Evolutionary conservation across 176 grass and related monocot species (phyloP).

Genomic region (Carex parvula): DNA sequence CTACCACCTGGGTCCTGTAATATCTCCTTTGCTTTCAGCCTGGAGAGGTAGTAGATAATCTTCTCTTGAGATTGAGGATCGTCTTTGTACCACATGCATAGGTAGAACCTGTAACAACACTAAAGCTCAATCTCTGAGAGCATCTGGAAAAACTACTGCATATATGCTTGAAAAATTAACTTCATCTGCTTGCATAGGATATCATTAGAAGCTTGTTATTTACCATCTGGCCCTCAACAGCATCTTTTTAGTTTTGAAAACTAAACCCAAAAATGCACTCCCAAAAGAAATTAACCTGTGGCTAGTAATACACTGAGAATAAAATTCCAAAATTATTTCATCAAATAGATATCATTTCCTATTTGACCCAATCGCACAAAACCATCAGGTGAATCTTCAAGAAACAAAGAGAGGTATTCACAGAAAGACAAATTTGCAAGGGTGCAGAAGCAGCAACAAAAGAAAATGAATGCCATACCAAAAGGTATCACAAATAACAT

Average conservation of each 20-base stretch:
- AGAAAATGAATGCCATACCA: neutral
- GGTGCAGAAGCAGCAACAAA: constrained; percentile 13
- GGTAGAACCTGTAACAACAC: constrained; percentile 67
- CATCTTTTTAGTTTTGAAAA: neutral
- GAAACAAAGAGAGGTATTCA: constrained; percentile 1
- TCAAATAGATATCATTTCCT: neutral
- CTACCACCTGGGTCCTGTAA: constrained; percentile 66
- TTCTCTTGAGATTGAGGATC: constrained; percentile 73
- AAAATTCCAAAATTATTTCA: neutral
- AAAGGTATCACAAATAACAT: constrained; percentile 29
- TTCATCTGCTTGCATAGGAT: neutral
- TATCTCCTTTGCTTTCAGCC: constrained; percentile 92
- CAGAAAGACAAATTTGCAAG: constrained; percentile 2
- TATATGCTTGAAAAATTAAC: neutral
- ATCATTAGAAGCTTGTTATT: neutral
- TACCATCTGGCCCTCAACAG: neutral
- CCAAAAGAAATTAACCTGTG: neutral
- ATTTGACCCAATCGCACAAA: neutral
- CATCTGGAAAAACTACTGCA: neutral
- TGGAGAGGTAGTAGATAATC: constrained; percentile 80
- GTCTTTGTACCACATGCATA: constrained; percentile 97
- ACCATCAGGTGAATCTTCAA: neutral
- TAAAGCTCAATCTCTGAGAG: neutral
- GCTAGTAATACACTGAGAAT: neutral
- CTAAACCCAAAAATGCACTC: neutral